phyloP scores from a whole-genome alignment of 441 rosid species.

The Erodium moschatum region DNA sequence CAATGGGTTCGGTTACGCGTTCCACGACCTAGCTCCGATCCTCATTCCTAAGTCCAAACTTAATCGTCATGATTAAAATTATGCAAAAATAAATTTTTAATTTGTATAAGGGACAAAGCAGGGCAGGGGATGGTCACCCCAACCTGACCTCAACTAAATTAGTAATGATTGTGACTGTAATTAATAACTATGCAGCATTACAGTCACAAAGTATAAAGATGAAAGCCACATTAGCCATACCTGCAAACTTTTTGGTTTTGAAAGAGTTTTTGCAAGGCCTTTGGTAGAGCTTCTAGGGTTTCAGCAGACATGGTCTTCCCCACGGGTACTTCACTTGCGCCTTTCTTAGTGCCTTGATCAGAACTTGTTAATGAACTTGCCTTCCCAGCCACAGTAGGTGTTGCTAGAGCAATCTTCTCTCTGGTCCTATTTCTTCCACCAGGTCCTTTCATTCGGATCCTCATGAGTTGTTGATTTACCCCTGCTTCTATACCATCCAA shows the following conservation, averaged over 20 bases:
- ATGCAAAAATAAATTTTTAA: no score
- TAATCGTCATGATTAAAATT: no score
- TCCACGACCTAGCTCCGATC: no score
- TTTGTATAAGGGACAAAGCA: no score
- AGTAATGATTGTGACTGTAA: no score
- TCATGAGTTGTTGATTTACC: constrained; percentile 18
- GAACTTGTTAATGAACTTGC: constrained; percentile 30
- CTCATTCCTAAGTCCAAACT: no score
- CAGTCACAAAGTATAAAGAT: neutral
- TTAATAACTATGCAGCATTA: neutral
- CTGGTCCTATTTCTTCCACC: constrained; percentile 28
- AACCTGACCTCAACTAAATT: no score
- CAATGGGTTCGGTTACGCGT: no score
- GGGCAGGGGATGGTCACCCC: no score
- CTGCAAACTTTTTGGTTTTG: constrained; percentile 83
- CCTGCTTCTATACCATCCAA: constrained; percentile 31
- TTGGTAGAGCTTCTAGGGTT: constrained; percentile 50
- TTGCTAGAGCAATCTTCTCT: constrained; percentile 23
- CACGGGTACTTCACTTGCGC: constrained; percentile 23
- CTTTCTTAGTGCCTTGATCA: constrained; percentile 33
- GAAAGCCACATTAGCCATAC: constrained; percentile 25
- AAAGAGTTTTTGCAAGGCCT: constrained; percentile 64
- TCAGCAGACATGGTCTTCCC: constrained; percentile 50
- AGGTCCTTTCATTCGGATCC: neutral
- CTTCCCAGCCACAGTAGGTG: constrained; percentile 24